phyloP scores from a whole-genome alignment of 2,329 filamentous ascomycete genomes.

The Penicillium sp. region DNA sequence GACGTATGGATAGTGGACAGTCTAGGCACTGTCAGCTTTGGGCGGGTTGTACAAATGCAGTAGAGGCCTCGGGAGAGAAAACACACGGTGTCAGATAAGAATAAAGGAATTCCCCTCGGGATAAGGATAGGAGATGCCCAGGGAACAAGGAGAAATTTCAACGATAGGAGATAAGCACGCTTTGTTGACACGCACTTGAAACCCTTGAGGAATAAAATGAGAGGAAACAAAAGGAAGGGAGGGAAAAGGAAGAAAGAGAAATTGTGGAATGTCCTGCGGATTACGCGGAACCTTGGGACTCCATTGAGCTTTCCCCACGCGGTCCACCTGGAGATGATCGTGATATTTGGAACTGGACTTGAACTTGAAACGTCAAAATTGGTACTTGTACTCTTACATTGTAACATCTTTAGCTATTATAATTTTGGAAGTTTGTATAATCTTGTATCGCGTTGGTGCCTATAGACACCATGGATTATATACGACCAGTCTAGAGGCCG shows the following conservation, averaged over 20 bases:
- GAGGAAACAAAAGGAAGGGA: background rate
- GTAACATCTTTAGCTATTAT: background rate
- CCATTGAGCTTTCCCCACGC: conserved; percentile 18
- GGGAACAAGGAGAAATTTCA: background rate
- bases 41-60: background rate
- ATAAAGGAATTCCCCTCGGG: background rate
- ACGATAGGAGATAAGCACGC: conserved; percentile 1
- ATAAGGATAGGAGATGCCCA: conserved; percentile 4
- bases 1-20: background rate
- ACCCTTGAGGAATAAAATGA: background rate
- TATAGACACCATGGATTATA: conserved; percentile 12
- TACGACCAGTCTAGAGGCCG: conserved; percentile 7
- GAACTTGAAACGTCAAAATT: background rate
- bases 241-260: background rate
- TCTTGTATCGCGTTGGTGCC: background rate
- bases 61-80: background rate
- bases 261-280: conserved; percentile 12
- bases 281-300: conserved; percentile 19
- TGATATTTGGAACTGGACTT: background rate
- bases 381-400: background rate
- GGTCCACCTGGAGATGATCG: conserved; percentile 8
- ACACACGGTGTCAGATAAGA: conserved; percentile 3
- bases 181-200: background rate
- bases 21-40: background rate
- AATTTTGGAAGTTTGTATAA: background rate